phyloP scores from a whole-genome alignment of 2,329 filamentous ascomycete species.

The Raffaelea deltoideospora region DNA sequence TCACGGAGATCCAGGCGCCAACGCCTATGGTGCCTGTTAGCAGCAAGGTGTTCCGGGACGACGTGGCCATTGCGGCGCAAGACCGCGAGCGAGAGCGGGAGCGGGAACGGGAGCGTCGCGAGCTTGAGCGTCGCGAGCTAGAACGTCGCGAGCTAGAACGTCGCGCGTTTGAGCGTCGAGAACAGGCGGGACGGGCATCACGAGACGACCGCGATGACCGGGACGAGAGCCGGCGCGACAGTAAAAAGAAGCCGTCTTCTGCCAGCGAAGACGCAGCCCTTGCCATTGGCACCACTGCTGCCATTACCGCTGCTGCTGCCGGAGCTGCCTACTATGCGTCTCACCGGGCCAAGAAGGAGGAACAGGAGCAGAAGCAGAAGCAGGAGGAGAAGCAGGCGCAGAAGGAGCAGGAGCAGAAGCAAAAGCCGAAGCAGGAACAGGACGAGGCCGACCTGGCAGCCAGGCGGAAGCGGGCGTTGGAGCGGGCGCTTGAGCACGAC shows the following conservation, averaged over 20 bases:
- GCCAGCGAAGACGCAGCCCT: too few relatives aligned
- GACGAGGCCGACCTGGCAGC: background rate
- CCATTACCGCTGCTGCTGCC: too few relatives aligned
- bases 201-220: too few relatives aligned
- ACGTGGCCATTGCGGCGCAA: slow-evolving; percentile 11
- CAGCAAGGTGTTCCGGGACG: slow-evolving; percentile 47
- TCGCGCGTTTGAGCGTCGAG: too few relatives aligned
- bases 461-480: background rate
- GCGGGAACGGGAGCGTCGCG: slow-evolving; percentile 1
- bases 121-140: too few relatives aligned
- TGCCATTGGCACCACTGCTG: too few relatives aligned
- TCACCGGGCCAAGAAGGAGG: too few relatives aligned
- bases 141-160: too few relatives aligned
- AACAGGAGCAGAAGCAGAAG: background rate
- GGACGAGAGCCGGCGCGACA: too few relatives aligned
- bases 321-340: too few relatives aligned
- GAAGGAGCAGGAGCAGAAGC: background rate
- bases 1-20: slow-evolving; percentile 68
- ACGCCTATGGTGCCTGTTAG: slow-evolving; percentile 64
- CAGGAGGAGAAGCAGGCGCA: background rate
- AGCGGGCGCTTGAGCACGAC: slow-evolving; percentile 12
- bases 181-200: too few relatives aligned
- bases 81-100: background rate
- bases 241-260: too few relatives aligned
- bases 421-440: background rate